Evolutionary conservation across 2,329 filamentous ascomycete genomes (phyloP).

Genomic region (Cladophialophora psammophila): DNA sequence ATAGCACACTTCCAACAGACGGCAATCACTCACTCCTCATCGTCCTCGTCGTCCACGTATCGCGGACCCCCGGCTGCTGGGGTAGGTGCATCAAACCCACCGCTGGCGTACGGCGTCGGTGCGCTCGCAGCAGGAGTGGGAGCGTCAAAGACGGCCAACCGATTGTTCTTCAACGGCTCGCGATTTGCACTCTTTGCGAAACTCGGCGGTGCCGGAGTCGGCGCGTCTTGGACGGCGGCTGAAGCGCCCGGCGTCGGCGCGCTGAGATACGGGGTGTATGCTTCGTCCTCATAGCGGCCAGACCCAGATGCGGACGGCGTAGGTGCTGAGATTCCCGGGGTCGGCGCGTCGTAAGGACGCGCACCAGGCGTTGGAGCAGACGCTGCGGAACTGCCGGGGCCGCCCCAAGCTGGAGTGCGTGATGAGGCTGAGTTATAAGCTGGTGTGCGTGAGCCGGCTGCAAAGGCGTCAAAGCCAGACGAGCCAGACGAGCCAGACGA

Average conservation of each 20-base stretch:
- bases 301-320: slow-evolving; percentile 71
- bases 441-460: slow-evolving; percentile 77
- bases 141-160: slow-evolving; percentile 37
- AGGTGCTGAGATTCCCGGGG: slow-evolving; percentile 71
- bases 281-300: slow-evolving; percentile 47
- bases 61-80: slow-evolving; percentile 40
- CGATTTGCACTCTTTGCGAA: slow-evolving; percentile 40
- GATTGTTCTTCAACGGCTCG: slow-evolving; percentile 36
- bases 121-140: slow-evolving; percentile 50
- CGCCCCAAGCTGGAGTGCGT: slow-evolving; percentile 55
- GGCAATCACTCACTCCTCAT: slow-evolving; percentile 29
- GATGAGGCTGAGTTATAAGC: slow-evolving; percentile 68
- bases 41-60: slow-evolving; percentile 42
- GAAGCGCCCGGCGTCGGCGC: slow-evolving; percentile 56
- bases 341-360: slow-evolving; percentile 73
- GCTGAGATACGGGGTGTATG: slow-evolving; percentile 56
- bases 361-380: slow-evolving; percentile 45
- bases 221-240: slow-evolving; percentile 55
- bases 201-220: slow-evolving; percentile 54
- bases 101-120: slow-evolving; percentile 61
- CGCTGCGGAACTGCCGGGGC: slow-evolving; percentile 37
- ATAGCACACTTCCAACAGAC: not conserved
- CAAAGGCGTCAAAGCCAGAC: slow-evolving; percentile 72
- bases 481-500: slow-evolving; percentile 71
- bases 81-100: slow-evolving; percentile 61